These are phyloP conservation scores for Cryptococcus sp. DNA, from an alignment of 1,284 basidiomycete genomes.

Conservation along the genomic window DNA sequence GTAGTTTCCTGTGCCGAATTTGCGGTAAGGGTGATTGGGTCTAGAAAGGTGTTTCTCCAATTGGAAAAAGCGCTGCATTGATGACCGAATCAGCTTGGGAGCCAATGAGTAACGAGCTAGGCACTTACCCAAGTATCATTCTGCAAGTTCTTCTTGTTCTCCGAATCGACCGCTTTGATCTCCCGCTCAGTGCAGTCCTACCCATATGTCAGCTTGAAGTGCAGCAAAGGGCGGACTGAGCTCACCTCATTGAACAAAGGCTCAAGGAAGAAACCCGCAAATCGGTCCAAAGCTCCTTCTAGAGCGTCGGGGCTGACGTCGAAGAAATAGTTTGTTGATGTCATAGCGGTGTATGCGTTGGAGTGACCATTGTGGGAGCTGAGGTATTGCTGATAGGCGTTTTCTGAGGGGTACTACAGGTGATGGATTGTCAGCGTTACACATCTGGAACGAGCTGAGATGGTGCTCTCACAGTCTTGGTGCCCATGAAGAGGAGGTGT, in stretches of 20 bases:
- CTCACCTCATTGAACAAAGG: conserved; percentile 72
- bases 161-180: conserved; percentile 95
- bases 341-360: conserved; percentile 92
- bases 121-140: conserved; percentile 73
- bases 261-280: conserved; percentile 90
- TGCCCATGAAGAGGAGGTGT: conserved; percentile 85
- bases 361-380: conserved; percentile 87
- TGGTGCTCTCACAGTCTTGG: conserved; percentile 48
- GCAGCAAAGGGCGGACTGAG: neutral
- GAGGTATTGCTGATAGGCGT: conserved; percentile 89
- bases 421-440: conserved; percentile 31
- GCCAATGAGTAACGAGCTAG: neutral
- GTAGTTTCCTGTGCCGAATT: conserved; percentile 89
- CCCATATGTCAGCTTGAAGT: neutral
- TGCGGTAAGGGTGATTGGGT: conserved; percentile 81
- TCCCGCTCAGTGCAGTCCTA: conserved; percentile 86
- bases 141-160: conserved; percentile 98
- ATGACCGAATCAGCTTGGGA: neutral
- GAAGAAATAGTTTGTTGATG: conserved; percentile 84
- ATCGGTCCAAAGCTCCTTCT: conserved; percentile 81
- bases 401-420: conserved; percentile 76
- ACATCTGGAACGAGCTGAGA: neutral
- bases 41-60: conserved; percentile 86
- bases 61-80: conserved; percentile 92
- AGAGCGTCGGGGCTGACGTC: conserved; percentile 85